Evolutionary conservation across 1,139 yeast genomes (phyloP), one percentile per base, ranked within the genome.

Genomic region (Hyphopichia khmerensis): DNA sequence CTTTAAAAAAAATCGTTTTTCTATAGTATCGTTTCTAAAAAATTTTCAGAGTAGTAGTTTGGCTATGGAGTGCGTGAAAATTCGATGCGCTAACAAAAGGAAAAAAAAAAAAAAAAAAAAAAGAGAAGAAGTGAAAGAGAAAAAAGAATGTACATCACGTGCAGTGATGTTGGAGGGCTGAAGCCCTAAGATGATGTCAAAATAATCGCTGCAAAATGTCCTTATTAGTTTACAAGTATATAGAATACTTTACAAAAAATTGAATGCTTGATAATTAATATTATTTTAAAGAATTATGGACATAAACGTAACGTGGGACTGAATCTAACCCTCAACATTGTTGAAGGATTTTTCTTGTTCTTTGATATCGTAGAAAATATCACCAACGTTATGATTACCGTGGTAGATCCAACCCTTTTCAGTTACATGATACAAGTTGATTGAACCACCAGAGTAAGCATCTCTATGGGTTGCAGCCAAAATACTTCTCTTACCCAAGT

Each of bases 401-500:
- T 93, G 97, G 72, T 81, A 93, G 33, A 79, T 78, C 99, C 99
- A 95, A 40, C 99, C 99, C 41, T 79, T 65, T 67, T 89, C 96
- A 35, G 95, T 86, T 46, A 93, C 93, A 60, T 93, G 99, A 65
- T 85, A 93, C 58, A 93, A 74, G 65, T 93, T 93, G 50, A 91
- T 82, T 1, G 96, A 87, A 57, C 99, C 99, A 76, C 99, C 99
- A 43, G 98, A 90, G 69, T 77, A 95, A 11, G 99, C 99, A 67
- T 93, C 99, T 76, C 99, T 85, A 63, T 93, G 99, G 32, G 98
- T 87, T 41, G 99, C 99, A 35, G 99, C 99, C 54, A 93, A 77
- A 57, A 93, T 93, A 44, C 96, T 84, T 67, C 99, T 84, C 69
- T 91, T 91, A 50, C 99, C 99, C 51, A 93, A 77, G 57, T 86